These are phyloP conservation scores for Mentha longifolia DNA, from an alignment of 257 asterid species.

Conservation along the genomic window DNA sequence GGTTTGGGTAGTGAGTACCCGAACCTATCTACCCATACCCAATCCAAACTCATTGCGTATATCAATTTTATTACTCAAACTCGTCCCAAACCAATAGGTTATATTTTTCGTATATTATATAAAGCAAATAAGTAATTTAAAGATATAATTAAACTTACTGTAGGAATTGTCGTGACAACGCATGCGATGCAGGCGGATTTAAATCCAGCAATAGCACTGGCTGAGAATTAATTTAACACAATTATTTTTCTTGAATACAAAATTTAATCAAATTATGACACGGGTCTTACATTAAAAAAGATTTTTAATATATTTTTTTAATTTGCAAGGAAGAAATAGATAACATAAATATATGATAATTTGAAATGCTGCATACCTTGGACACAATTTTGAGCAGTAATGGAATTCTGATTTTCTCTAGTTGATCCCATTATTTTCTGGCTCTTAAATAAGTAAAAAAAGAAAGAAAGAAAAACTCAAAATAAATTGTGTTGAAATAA, in stretches of 20 bases:
- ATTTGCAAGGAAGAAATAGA: background rate
- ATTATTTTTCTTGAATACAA: background rate
- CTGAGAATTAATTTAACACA: conserved; percentile 20
- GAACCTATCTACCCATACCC: too few species aligned
- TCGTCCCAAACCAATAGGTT: too few species aligned
- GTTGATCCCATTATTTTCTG: conserved; percentile 18
- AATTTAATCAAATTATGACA: background rate
- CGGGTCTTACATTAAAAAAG: too few species aligned
- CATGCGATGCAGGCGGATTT: conserved; percentile 39
- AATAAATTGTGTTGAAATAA: background rate
- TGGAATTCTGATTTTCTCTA: conserved; percentile 9
- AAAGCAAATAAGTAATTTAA: background rate
- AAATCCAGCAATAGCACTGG: conserved; percentile 37
- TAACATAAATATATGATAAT: background rate
- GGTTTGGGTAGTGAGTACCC: too few species aligned
- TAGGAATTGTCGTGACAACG: conserved; percentile 38
- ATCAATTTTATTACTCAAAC: too few species aligned
- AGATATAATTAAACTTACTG: conserved; percentile 11
- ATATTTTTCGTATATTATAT: background rate
- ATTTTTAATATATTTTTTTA: too few species aligned
- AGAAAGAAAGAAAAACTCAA: too few species aligned
- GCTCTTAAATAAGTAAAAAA: background rate
- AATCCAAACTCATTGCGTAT: too few species aligned
- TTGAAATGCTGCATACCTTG: conserved; percentile 15
- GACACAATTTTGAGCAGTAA: conserved; percentile 32